These are phyloP conservation scores for Triadica sebifera DNA, from an alignment of 345 rosid species.

Conservation along the genomic window DNA sequence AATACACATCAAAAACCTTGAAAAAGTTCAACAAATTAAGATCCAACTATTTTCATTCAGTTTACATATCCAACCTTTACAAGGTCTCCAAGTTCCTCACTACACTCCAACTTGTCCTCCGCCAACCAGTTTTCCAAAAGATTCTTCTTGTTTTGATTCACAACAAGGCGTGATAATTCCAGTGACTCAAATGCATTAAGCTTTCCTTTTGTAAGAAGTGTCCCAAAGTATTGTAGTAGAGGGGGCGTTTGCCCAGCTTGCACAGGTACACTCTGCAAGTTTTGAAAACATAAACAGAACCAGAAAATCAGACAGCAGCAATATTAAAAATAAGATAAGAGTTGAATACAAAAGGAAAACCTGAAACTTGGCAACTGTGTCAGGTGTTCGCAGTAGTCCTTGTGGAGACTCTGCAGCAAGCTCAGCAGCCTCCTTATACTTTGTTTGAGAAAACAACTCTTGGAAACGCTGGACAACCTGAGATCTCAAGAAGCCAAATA, in stretches of 20 bases:
- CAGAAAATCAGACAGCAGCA: background rate
- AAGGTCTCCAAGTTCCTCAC: constrained; percentile 98
- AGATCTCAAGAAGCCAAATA: constrained; percentile 8
- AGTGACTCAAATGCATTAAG: constrained; percentile 95
- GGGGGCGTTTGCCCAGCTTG: constrained; percentile 99
- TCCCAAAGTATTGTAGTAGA: constrained; percentile 93
- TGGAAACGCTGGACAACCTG: constrained; percentile 99
- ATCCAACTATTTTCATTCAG: background rate
- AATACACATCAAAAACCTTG: background rate
- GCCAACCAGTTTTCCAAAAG: constrained; percentile 96
- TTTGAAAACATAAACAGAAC: background rate
- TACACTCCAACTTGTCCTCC: constrained; percentile 98
- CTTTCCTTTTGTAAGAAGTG: constrained; percentile 90
- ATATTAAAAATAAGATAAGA: background rate
- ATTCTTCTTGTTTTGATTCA: constrained; percentile 96
- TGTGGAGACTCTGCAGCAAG: constrained; percentile 99
- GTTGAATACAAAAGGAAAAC: constrained; percentile 36
- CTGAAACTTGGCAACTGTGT: constrained; percentile 98
- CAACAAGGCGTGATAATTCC: constrained; percentile 97
- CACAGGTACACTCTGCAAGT: constrained; percentile 91
- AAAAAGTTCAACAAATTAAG: background rate
- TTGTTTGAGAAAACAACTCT: constrained; percentile 93
- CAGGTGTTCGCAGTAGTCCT: constrained; percentile 95
- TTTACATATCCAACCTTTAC: constrained; percentile 71
- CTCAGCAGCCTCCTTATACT: constrained; percentile 99